Percentiles rank a stretch among this genome's conserved stretches.
Evolutionary conservation across 768 basidiomycete species (phyloP).

Genomic region (Mycena epipterygia): DNA sequence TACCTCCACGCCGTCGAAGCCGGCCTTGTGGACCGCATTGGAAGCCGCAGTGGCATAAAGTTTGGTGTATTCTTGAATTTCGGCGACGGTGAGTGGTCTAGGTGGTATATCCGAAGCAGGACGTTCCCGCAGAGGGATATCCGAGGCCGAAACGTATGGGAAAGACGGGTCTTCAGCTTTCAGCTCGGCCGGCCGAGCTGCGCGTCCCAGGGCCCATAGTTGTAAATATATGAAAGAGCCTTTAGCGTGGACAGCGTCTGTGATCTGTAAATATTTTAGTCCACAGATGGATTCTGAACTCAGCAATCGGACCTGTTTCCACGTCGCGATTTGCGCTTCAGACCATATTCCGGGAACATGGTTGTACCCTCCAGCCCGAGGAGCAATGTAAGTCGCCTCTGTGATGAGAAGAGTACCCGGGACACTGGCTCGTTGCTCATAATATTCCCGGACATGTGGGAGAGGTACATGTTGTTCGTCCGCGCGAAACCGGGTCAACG

Average conservation of each 20-base stretch:
- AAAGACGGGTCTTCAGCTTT: slow-evolving; percentile 52
- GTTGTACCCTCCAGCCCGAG: slow-evolving; percentile 60
- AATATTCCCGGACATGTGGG: no score
- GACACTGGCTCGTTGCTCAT: slow-evolving; percentile 60
- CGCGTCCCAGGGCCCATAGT: no score
- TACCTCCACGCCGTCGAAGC: no score
- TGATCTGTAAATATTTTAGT: slow-evolving; percentile 54
- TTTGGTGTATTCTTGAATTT: slow-evolving; percentile 63
- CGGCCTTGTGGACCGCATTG: slow-evolving; percentile 55
- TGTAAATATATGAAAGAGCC: no score
- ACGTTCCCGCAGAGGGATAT: slow-evolving; percentile 40
- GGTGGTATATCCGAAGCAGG: slow-evolving; percentile 41
- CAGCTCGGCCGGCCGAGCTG: no score
- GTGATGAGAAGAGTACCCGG: slow-evolving; percentile 70
- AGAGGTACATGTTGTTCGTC: no score
- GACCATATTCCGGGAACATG: slow-evolving; percentile 76
- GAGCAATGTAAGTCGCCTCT: slow-evolving; percentile 69
- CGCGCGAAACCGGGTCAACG: no score
- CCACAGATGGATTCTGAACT: neutral
- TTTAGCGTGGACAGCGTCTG: slow-evolving; percentile 71
- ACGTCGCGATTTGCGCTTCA: slow-evolving; percentile 67
- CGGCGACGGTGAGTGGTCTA: slow-evolving; percentile 58
- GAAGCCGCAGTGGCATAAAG: slow-evolving; percentile 58
- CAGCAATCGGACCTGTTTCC: slow-evolving; percentile 62
- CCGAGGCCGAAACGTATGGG: slow-evolving; percentile 52